These are phyloP conservation scores for Bryum argenteum DNA, from an alignment of 225 moss, liverwort and hornwort genomes.

Conservation along the genomic window DNA sequence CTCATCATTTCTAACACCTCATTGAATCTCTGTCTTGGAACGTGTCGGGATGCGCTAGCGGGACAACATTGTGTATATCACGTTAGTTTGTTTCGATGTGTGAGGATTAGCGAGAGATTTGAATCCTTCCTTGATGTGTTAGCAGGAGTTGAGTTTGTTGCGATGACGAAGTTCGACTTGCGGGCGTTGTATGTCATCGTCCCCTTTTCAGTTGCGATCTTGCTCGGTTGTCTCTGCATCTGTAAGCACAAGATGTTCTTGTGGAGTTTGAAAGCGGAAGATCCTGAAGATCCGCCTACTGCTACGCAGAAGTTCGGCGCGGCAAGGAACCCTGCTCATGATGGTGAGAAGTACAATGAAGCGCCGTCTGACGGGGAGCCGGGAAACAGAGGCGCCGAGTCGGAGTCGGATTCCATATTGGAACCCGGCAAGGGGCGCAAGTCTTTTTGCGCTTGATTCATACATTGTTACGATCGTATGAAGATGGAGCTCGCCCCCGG, in stretches of 20 bases:
- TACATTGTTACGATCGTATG: background rate
- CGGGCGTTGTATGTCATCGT: slow-evolving; percentile 36
- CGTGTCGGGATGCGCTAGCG: background rate
- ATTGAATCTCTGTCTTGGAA: background rate
- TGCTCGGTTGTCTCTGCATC: slow-evolving; percentile 31
- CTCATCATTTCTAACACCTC: background rate
- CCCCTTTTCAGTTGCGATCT: slow-evolving; percentile 30
- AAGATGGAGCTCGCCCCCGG: background rate
- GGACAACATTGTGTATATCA: too few species aligned
- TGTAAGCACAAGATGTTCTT: slow-evolving; percentile 40
- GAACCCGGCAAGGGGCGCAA: slow-evolving; percentile 34
- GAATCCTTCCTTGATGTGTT: background rate
- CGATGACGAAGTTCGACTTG: slow-evolving; percentile 37
- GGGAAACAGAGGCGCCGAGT: slow-evolving; percentile 31
- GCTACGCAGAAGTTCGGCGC: slow-evolving; percentile 11
- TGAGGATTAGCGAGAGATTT: background rate
- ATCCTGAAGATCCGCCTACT: slow-evolving; percentile 9
- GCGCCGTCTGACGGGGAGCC: slow-evolving; percentile 32
- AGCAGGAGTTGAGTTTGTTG: background rate
- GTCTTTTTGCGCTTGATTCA: slow-evolving; percentile 29
- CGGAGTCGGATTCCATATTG: slow-evolving; percentile 48
- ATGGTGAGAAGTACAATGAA: slow-evolving; percentile 33
- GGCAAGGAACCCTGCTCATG: background rate
- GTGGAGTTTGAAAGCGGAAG: slow-evolving; percentile 33
- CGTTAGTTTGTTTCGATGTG: background rate